Percentiles rank a stretch among this genome's conserved stretches.
Conservation (phyloP, 1,139 yeast species). For the Hansenula sp. region DNA sequence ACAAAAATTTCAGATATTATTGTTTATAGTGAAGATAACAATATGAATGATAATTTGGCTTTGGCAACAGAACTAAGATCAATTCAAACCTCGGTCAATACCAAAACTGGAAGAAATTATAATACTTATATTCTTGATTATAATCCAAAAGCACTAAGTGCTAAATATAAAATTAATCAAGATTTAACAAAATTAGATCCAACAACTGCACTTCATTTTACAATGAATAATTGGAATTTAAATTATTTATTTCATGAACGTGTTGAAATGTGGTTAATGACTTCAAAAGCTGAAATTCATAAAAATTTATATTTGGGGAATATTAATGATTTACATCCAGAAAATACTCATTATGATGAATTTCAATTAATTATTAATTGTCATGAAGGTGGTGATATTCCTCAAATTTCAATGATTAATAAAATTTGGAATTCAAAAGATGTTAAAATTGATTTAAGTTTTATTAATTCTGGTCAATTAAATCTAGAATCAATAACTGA, state of each 20-base stretch:
- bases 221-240: conserved; percentile 2
- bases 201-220: neutral
- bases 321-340: conserved; percentile 3
- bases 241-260: conserved; percentile 2
- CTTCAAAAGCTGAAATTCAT: neutral
- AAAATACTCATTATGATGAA: neutral
- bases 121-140: neutral
- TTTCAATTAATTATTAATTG: neutral
- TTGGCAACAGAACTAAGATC: neutral
- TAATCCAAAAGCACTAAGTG: neutral
- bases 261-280: conserved; percentile 2
- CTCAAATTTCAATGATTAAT: neutral
- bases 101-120: neutral
- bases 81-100: neutral
- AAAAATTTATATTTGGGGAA: neutral
- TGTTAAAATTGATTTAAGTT: neutral
- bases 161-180: neutral
- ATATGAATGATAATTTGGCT: neutral
- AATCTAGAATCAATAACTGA: neutral
- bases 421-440: neutral
- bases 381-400: neutral
- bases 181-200: neutral
- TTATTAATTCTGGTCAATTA: neutral
- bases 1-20: conserved; percentile 1
- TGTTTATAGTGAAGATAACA: conserved; percentile 1